Base-by-base conservation (phyloP, 129 eudicot genomes). In the Sambucus nigra region DNA sequence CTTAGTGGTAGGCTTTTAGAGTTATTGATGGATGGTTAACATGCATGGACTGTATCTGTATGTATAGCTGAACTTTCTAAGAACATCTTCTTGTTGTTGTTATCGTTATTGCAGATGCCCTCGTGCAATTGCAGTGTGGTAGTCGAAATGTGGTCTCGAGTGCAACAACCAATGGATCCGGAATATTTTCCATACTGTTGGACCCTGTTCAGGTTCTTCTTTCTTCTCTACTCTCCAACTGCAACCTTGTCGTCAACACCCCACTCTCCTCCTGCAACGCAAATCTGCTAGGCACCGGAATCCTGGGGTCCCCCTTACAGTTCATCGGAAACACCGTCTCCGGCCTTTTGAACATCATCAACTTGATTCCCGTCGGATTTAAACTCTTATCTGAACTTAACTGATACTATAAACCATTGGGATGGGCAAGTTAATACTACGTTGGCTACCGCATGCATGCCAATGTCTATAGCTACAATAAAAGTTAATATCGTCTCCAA, bases 121-220 rank as follows among this genome's bases (percentile, higher is more conserved):
- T 27, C 31, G 81, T 75, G 65, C 66, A 69, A 25, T 33, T 75
- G 58, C 60, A 45, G n/a, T 75, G 82, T 31, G 77, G 76, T 32
- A 23, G 2, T 11, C 56, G 48, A 14, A 60, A 49, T 22, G 58
- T 70, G 28, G 73, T 66, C 4, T 55, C 81, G 2, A 57, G 51
- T 16, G 19, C 69, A 9, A 54, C 61, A 32, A 69, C 76, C 12
- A 57, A 75, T 47, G 38, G 26, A 10, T 11, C 48, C 0, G 81
- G 81, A 11, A 1, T 44, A 26, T 75, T 75, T 22, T 41, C 65
- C 4, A 59, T 75, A 0, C 1, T 66, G 1, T 27, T 76, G 23
- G 47, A 57, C 45, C 70, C 77, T 13, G 2, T 70, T 22, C 61
- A 52, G 23, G 25, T 27, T 20, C 32, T 70, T 19, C 65, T 66